Evolutionary conservation across 129 eudicot genomes (phyloP).

Genomic region (Oenanthe sinensis): DNA sequence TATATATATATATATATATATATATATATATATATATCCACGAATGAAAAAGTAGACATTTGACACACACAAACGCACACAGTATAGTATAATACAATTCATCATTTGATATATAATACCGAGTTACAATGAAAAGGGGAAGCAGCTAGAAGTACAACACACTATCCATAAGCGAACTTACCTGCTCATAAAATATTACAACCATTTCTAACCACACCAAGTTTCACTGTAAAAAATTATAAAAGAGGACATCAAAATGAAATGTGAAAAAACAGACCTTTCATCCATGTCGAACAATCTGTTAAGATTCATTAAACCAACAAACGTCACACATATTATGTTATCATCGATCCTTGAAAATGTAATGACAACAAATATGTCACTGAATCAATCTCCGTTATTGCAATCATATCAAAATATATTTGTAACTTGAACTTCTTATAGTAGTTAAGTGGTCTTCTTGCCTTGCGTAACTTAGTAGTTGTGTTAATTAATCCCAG

Average conservation of each 20-base stretch:
- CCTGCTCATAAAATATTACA: conserved; percentile 3
- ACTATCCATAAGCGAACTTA: conserved; percentile 65
- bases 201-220: neutral
- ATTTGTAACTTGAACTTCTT: neutral
- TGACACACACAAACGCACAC: neutral
- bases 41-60: neutral
- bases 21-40: neutral
- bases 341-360: neutral
- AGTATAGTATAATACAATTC: neutral
- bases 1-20: too few species aligned
- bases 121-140: neutral
- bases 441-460: neutral
- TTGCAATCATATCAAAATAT: conserved; percentile 1
- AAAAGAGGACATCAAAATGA: neutral
- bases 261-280: neutral
- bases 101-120: neutral
- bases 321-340: neutral
- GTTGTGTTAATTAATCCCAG: conserved; percentile 27
- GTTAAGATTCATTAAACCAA: neutral
- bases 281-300: conserved; percentile 2
- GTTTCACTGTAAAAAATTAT: neutral
- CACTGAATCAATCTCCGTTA: neutral
- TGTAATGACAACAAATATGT: neutral
- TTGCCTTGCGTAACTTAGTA: neutral
- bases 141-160: neutral